Base-by-base conservation (phyloP, 2,329 filamentous ascomycete species). In the Thielaviopsis musarum region DNA sequence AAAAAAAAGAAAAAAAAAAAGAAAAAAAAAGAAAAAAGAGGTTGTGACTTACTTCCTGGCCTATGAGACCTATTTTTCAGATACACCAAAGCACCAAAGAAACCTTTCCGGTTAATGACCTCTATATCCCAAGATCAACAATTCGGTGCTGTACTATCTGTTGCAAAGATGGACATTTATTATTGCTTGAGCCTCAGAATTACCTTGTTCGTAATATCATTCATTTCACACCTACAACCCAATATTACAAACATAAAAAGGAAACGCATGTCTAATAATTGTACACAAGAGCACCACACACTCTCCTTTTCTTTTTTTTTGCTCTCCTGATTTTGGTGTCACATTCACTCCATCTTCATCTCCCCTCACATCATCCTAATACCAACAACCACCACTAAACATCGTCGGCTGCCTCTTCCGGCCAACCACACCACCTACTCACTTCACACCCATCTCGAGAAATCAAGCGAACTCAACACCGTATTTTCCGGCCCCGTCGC, bases 401-500 rank as follows among this genome's bases (percentile, higher is more conserved):
- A 5, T 34, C 30, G 10, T 12, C 30, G 30, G 10, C 30, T 34
- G 30, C 30, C 30, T 34, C 30, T 34, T 34, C 30, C 30, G 7
- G 30, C 30, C 30, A 34, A 34, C 10, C 30, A 10, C 7, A 10
- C 6, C 22, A 4, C 10, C 2, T 26, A 9, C 21, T n/a, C 22
- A 21, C n/a, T n/a, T 58, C 48, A 75, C 52, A 72, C 72, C 76
- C 76, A 78, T 64, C 72, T 74, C 1, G 75, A 77, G 62, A 77
- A 78, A 65, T 78, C 75, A 22, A 77, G 67, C 53, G 72, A 73
- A 15, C 77, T 74, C 49, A 76, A 71, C 24, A 62, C 56, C 75
- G 74, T 41, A 54, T 34, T 41, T 60, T 54, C 71, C 26, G 74
- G 68, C 66, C 83, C 81, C 1, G 78, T 77, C 59, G 78, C 78